phyloP scores from a whole-genome alignment of 2,329 filamentous ascomycete species.

The Akanthomyces muscarius region DNA sequence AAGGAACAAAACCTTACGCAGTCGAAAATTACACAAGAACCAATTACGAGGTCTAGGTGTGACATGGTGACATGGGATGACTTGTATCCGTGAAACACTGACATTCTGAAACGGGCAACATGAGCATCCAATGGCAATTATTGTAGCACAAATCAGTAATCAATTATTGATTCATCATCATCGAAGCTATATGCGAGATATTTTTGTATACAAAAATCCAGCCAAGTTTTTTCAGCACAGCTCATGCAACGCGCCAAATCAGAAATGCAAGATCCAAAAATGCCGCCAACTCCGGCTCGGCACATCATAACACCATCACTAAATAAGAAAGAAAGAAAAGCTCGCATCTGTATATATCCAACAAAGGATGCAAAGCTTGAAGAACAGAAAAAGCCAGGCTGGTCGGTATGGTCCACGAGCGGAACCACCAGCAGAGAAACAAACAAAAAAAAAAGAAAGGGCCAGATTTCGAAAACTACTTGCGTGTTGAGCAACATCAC shows the following conservation, averaged over 20 bases:
- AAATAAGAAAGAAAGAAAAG: not conserved
- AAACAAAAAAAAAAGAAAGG: not conserved
- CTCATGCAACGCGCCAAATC: not conserved
- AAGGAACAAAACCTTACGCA: not conserved
- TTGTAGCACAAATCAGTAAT: not conserved
- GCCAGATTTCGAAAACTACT: constrained; percentile 17
- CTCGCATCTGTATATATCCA: constrained; percentile 5
- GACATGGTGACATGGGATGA: not conserved
- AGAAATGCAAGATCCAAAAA: not conserved
- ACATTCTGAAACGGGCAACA: too few species aligned
- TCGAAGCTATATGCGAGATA: not conserved
- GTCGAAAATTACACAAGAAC: too few species aligned
- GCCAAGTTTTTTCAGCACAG: not conserved
- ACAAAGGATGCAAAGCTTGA: not conserved
- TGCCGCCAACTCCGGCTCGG: not conserved
- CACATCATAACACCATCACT: not conserved
- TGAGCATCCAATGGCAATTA: too few species aligned
- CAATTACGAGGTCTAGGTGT: not conserved
- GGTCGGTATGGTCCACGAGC: not conserved
- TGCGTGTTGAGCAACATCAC: constrained; percentile 17
- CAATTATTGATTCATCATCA: not conserved
- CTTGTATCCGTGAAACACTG: too few species aligned
- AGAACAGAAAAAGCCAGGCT: not conserved
- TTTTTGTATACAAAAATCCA: not conserved
- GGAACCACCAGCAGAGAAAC: not conserved